A percentile compares a stretch with the other conserved stretches of the same genome.
These are phyloP conservation scores for Lathyrus sativus DNA, from an alignment of 306 rosid species.

Conservation along the genomic window DNA sequence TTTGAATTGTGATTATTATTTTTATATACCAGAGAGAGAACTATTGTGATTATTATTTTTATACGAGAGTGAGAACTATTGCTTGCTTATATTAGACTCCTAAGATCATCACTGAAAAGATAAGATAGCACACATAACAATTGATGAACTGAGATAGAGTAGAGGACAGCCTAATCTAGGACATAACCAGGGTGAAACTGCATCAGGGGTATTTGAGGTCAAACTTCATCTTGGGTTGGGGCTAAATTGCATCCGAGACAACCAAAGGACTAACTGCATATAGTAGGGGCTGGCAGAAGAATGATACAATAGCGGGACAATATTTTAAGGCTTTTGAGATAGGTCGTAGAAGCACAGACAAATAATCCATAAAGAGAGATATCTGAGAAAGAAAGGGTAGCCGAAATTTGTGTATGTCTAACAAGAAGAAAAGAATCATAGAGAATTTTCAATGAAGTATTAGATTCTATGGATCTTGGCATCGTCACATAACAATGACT, in stretches of 20 bases:
- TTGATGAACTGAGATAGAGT: background rate
- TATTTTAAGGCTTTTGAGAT: background rate
- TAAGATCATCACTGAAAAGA: background rate
- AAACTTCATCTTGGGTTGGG: background rate
- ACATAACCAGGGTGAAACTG: too few species aligned
- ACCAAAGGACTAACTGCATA: background rate
- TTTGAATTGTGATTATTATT: conserved; percentile 3
- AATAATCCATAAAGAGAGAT: background rate
- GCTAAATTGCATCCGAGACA: background rate
- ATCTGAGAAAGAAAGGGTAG: background rate
- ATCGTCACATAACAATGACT: background rate
- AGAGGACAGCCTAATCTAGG: background rate
- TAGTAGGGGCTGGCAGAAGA: background rate
- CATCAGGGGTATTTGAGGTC: background rate
- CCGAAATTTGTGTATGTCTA: too few species aligned
- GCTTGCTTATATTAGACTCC: background rate
- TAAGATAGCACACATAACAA: background rate
- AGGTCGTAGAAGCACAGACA: background rate
- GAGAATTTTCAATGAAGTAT: too few species aligned
- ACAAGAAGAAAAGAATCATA: too few species aligned
- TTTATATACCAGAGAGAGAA: background rate
- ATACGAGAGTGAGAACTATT: background rate
- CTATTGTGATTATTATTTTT: too few species aligned
- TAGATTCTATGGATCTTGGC: too few species aligned
- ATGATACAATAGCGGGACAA: conserved; percentile 1